A percentile compares a stretch with the other conserved stretches of the same genome.
Conservation (phyloP, 148 eudicot species). For the Agrostemma githago region DNA sequence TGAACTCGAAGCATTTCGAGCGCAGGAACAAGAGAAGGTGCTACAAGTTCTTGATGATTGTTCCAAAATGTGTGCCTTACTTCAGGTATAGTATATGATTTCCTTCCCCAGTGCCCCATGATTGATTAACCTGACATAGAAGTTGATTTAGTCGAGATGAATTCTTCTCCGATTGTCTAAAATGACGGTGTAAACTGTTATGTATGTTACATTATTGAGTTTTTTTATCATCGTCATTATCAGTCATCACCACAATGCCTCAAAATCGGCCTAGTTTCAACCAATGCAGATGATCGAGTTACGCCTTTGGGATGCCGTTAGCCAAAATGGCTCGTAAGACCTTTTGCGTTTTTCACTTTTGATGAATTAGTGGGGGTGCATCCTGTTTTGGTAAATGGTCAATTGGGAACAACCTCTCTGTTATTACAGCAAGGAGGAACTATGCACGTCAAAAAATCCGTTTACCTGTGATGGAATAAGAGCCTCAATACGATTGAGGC, state of each 20-base stretch:
- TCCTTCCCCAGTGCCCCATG: not conserved
- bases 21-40: conserved; percentile 47
- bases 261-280: not conserved
- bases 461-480: not conserved
- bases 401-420: not conserved
- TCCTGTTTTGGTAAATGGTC: not conserved
- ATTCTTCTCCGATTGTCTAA: not conserved
- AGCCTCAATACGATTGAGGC: not conserved
- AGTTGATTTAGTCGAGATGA: not conserved
- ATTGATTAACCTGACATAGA: not conserved
- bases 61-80: conserved; percentile 38
- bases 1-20: conserved; percentile 39
- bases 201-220: not conserved
- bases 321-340: not conserved
- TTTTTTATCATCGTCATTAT: not conserved
- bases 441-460: not conserved
- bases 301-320: not conserved
- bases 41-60: conserved; percentile 38
- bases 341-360: not conserved
- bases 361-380: not conserved
- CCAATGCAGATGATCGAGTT: not conserved
- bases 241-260: not conserved
- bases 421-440: not conserved
- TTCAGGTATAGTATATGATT: conserved; percentile 43
- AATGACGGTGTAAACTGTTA: not conserved